Conservation (phyloP, 306 rosid species). For the Pyrus bretschneideri region DNA sequence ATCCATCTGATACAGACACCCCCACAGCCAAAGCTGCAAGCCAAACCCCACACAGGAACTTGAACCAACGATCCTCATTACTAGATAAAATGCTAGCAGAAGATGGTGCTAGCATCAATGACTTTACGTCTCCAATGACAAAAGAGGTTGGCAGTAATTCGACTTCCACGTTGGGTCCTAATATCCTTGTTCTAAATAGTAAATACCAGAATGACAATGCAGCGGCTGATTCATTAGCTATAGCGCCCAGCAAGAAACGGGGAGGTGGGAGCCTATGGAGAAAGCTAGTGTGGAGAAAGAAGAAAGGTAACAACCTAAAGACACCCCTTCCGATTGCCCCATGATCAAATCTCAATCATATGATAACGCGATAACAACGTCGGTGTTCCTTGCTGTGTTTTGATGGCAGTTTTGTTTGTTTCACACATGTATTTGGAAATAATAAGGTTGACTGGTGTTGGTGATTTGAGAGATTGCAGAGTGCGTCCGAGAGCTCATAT, state of each 20-base stretch:
- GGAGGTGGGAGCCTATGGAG: constrained; percentile 51
- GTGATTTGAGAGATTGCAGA: background rate
- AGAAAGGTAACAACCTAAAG: constrained; percentile 48
- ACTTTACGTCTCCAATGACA: constrained; percentile 7
- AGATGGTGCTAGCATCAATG: constrained; percentile 31
- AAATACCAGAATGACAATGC: constrained; percentile 30
- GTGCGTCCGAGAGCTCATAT: constrained; percentile 7
- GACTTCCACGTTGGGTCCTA: constrained; percentile 16
- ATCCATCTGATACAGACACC: constrained; percentile 21
- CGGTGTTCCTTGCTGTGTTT: constrained; percentile 6
- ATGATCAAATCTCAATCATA: constrained; percentile 16
- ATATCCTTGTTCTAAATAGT: constrained; percentile 33
- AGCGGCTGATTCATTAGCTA: constrained; percentile 40
- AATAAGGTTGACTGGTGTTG: background rate
- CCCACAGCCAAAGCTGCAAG: constrained; percentile 9
- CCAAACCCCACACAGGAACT: constrained; percentile 17
- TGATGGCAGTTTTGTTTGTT: constrained; percentile 22
- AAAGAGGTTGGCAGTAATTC: constrained; percentile 31
- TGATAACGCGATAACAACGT: constrained; percentile 11
- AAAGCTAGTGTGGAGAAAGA: constrained; percentile 64
- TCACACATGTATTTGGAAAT: background rate
- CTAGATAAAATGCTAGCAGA: constrained; percentile 76
- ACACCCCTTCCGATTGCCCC: constrained; percentile 23
- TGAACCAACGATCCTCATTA: constrained; percentile 47
- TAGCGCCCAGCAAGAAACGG: constrained; percentile 56